Evolutionary conservation across 2,329 filamentous ascomycete genomes (phyloP), one percentile per base, ranked within the genome.

Genomic region (Nemania serpens): DNA sequence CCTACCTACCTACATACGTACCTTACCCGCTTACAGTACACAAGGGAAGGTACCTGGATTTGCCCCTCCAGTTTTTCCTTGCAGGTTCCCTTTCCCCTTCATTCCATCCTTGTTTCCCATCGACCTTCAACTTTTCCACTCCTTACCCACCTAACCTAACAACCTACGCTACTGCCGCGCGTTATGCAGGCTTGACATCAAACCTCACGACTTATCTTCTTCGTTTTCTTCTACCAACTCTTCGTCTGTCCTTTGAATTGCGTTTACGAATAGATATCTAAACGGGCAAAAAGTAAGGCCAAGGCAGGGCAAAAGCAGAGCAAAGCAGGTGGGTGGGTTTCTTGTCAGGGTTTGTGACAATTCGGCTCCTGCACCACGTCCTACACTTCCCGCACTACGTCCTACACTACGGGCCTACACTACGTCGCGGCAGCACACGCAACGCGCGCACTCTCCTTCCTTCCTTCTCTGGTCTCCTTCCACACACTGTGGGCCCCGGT

Each of bases 31-130:
- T n/a, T n/a, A n/a, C n/a, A n/a, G n/a, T n/a, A n/a, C n/a, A n/a
- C n/a, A n/a, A n/a, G n/a, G n/a, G n/a, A n/a, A n/a, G n/a, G n/a
- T n/a, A n/a, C n/a, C n/a, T 41, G 70, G 67, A 65, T 70, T 69
- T 68, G 64, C 68, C 64, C 65, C 64, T 66, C 67, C 64, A 29
- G 65, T 65, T 66, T 66, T 63, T 64, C 66, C 29, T 56, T 55
- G 49, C 62, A 55, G 62, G 60, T 62, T 60, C 36, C 56, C 52
- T 59, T 66, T 59, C 41, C 58, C 45, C 45, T 46, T 47, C 55
- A 59, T 57, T 55, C 54, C 61, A 51, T n/a, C 22, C 43, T 54
- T 45, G 45, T 34, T 53, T 54, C 47, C 50, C 43, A 45, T 54
- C 37, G 43, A 49, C 49, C 60, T 59, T n/a, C n/a, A n/a, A n/a